phyloP scores from a whole-genome alignment of 495 filamentous ascomycete genomes.

The Tricharina praecox region DNA sequence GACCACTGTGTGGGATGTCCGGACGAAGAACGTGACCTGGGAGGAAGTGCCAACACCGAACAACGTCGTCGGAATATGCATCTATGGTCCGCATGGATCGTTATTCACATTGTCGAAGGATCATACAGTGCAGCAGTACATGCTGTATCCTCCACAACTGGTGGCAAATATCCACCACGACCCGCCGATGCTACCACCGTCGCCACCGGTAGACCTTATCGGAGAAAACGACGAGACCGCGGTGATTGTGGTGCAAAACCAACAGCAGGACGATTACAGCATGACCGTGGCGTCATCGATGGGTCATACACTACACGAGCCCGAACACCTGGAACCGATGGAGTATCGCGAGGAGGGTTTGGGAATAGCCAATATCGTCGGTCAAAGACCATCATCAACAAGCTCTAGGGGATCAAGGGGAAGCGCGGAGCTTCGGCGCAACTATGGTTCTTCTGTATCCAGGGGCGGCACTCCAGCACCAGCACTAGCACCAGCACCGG shows the following conservation, averaged over 20 bases:
- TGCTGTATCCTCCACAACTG: constrained; percentile 65
- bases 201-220: constrained; percentile 57
- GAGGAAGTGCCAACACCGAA: constrained; percentile 74
- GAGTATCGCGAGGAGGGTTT: constrained; percentile 30
- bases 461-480: constrained; percentile 30
- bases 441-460: constrained; percentile 21
- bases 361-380: constrained; percentile 27
- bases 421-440: constrained; percentile 12
- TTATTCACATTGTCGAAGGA: constrained; percentile 83
- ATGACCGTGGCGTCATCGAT: constrained; percentile 44
- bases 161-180: constrained; percentile 71
- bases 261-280: constrained; percentile 42
- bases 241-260: constrained; percentile 15
- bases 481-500: constrained; percentile 15
- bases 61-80: constrained; percentile 60
- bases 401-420: constrained; percentile 33
- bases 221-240: constrained; percentile 37
- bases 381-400: constrained; percentile 26
- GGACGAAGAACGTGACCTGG: constrained; percentile 84
- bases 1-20: constrained; percentile 88
- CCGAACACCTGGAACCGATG: constrained; percentile 40
- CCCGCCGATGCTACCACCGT: constrained; percentile 55
- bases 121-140: constrained; percentile 84
- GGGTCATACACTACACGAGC: constrained; percentile 44
- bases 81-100: constrained; percentile 77